phyloP scores from a whole-genome alignment of 1,139 yeast genomes.

The Debaryomyces udenii region DNA sequence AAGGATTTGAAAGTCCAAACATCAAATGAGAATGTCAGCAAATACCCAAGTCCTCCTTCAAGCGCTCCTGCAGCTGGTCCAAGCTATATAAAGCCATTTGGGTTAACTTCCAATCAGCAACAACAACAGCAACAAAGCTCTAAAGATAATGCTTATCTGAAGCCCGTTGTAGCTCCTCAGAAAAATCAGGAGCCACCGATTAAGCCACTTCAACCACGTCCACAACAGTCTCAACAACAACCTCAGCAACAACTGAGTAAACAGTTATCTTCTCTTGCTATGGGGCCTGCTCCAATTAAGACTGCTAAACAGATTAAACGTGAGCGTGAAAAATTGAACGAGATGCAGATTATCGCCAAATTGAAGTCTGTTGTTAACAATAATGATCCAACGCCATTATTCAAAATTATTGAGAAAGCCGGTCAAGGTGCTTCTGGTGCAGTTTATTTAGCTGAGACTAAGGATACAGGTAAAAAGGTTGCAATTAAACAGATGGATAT shows the following conservation, averaged over 20 bases:
- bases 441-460: conserved; percentile 83
- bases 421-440: conserved; percentile 99
- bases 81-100: conserved; percentile 27
- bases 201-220: conserved; percentile 26
- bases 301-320: conserved; percentile 53
- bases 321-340: conserved; percentile 76
- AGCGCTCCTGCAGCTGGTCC: conserved; percentile 25
- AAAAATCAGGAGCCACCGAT: conserved; percentile 18
- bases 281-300: conserved; percentile 34
- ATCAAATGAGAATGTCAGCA: conserved; percentile 12
- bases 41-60: conserved; percentile 21
- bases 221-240: conserved; percentile 12
- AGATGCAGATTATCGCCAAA: conserved; percentile 82
- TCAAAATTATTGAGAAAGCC: conserved; percentile 87
- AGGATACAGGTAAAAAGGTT: conserved; percentile 49
- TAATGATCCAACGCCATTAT: conserved; percentile 82
- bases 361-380: conserved; percentile 81
- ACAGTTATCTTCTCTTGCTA: conserved; percentile 13
- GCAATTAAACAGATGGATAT: conserved; percentile 97
- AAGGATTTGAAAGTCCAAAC: conserved; percentile 35
- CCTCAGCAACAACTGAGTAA: conserved; percentile 13
- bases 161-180: conserved; percentile 17
- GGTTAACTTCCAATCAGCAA: conserved; percentile 15
- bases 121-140: conserved; percentile 19
- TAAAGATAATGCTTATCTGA: conserved; percentile 8